A percentile compares a stretch with the other conserved stretches of the same genome.
Conservation (phyloP, 108 stramenopile genomes). For the Epithemia pelagica region DNA sequence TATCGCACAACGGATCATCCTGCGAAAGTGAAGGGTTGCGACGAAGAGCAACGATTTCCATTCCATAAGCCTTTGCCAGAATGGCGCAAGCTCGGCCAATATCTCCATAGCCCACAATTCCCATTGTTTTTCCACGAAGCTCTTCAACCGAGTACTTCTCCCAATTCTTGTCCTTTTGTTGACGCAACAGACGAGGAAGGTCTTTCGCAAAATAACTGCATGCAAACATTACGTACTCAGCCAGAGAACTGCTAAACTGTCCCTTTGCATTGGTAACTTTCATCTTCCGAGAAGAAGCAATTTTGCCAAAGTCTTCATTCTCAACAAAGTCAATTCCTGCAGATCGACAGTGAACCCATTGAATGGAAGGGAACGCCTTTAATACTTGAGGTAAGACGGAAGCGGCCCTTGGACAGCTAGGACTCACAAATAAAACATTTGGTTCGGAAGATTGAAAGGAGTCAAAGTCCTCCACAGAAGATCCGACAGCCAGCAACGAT, state of each 20-base stretch:
- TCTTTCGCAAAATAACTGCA: slow-evolving; percentile 84
- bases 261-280: slow-evolving; percentile 66
- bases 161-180: slow-evolving; percentile 40
- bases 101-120: slow-evolving; percentile 81
- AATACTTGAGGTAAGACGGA: slow-evolving; percentile 41
- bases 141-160: slow-evolving; percentile 58
- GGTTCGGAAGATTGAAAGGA: slow-evolving; percentile 27
- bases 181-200: slow-evolving; percentile 51
- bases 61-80: slow-evolving; percentile 52
- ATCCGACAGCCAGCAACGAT: slow-evolving; percentile 41
- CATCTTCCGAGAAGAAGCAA: slow-evolving; percentile 15
- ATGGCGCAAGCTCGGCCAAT: slow-evolving; percentile 52
- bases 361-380: slow-evolving; percentile 46
- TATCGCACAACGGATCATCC: slow-evolving; percentile 46
- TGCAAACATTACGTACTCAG: slow-evolving; percentile 74
- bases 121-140: slow-evolving; percentile 61
- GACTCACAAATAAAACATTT: slow-evolving; percentile 67
- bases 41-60: slow-evolving; percentile 71
- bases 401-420: slow-evolving; percentile 39
- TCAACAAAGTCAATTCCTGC: slow-evolving; percentile 72
- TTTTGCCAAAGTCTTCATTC: slow-evolving; percentile 33
- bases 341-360: slow-evolving; percentile 75
- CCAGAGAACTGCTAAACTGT: slow-evolving; percentile 58
- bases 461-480: slow-evolving; percentile 46
- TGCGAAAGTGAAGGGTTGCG: slow-evolving; percentile 41